Evolutionary conservation across 441 rosid genomes (phyloP), one percentile per base, ranked within the genome.

Genomic region (Gossypium gossypioides): DNA sequence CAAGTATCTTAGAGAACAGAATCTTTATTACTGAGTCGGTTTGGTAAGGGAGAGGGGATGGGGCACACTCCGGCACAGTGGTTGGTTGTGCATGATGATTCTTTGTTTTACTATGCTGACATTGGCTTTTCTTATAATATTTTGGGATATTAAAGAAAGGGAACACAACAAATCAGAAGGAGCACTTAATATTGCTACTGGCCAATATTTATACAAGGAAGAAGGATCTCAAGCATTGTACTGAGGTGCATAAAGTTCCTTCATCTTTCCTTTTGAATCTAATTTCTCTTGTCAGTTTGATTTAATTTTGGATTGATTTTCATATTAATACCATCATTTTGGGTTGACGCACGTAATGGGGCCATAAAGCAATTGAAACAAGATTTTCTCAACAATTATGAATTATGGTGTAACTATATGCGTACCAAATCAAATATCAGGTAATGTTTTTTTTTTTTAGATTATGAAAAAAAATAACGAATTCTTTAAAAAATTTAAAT

Each of bases 91-190:
- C 44, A 50, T 50, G 24, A 48, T 25, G 71, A 9, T 15, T 67
- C 24, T 50, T 73, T 42, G 37, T 19, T 59, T 13, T 69, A n/a
- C 56, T 18, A 34, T 60, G 52, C 77, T 69, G 54, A 15, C 46
- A 16, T 9, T 40, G 13, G 40, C 59, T 54, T 42, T 6, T 75
- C 25, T 24, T 59, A 48, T 75, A 58, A 72, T 75, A 2, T 77
- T 60, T 72, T 81, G 82, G 75, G 66, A 73, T 66, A 27, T 16
- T 77, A 65, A 80, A 96, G 99, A 86, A 89, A 89, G 98, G 97
- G 80, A 96, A 93, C 80, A 89, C 89, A 62, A 96, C 93, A 46
- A 96, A 96, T 75, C 99, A 96, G 84, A 89, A 96, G 86, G 99
- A 96, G 83, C 99, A 96, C 80, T 84, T 96, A 71, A 82, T 96